Percentiles rank a stretch among this genome's conserved stretches.
Evolutionary conservation across 2,329 filamentous ascomycete species (phyloP).

Genomic region (Neofusicoccum parvum): DNA sequence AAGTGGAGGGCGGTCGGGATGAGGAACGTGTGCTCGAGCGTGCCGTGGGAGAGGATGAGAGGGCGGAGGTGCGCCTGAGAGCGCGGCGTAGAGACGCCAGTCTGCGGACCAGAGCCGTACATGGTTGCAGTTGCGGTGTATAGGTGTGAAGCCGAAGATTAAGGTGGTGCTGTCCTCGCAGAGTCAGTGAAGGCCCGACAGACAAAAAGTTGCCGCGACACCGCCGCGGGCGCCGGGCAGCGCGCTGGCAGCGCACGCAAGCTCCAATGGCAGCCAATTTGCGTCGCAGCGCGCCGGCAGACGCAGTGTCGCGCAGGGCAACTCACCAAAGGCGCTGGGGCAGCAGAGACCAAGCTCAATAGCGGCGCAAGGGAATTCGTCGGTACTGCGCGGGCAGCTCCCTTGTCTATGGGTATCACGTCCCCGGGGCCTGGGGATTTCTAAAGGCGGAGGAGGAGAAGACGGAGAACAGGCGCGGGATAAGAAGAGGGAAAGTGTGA

Average conservation of each 20-base stretch:
- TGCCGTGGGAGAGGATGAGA: conserved; percentile 86
- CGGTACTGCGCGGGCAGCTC: conserved; percentile 22
- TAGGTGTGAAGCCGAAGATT: conserved; percentile 22
- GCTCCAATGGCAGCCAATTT: not conserved
- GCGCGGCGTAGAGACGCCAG: conserved; percentile 94
- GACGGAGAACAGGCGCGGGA: not conserved
- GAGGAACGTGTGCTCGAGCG: conserved; percentile 93
- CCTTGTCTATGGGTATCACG: conserved; percentile 20
- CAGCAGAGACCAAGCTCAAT: not conserved
- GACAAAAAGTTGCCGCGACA: not conserved
- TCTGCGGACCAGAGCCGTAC: conserved; percentile 91
- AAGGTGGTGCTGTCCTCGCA: conserved; percentile 1
- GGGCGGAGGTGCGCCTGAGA: conserved; percentile 91
- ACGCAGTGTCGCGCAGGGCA: not conserved
- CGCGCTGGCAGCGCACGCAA: not conserved
- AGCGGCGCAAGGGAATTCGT: conserved; percentile 22
- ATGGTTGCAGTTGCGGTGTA: conserved; percentile 51
- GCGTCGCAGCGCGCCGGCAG: not conserved
- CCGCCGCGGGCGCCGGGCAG: not conserved
- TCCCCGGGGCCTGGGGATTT: conserved; percentile 7
- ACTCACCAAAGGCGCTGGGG: conserved; percentile 8
- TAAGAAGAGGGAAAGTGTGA: not conserved
- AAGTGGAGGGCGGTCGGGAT: conserved; percentile 95
- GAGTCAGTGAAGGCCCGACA: conserved; percentile 4
- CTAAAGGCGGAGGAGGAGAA: conserved; percentile 4